Percentiles rank a stretch among this genome's conserved stretches.
Conservation (phyloP, 2,329 filamentous ascomycete genomes). For the Acrodontium crateriforme region DNA sequence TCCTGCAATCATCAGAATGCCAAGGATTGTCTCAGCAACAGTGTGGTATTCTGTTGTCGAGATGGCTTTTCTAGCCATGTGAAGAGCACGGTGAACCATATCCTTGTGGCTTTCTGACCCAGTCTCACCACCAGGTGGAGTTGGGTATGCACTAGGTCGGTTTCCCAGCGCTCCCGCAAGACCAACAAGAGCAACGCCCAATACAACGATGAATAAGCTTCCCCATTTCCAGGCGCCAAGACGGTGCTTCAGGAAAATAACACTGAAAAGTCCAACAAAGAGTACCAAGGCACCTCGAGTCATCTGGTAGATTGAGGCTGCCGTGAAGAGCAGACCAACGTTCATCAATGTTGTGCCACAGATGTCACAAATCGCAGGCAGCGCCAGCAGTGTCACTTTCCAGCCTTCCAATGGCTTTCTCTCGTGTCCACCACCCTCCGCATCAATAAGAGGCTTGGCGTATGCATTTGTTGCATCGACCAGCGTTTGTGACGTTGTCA, state of each 20-base stretch:
- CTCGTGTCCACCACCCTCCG: conserved; percentile 32
- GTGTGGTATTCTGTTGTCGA: conserved; percentile 31
- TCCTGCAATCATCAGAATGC: conserved; percentile 78
- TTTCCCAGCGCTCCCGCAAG: conserved; percentile 75
- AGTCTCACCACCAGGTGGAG: conserved; percentile 15
- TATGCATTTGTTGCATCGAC: conserved; percentile 26
- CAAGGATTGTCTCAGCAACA: conserved; percentile 59
- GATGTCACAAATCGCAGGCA: conserved; percentile 88
- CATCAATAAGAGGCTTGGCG: conserved; percentile 39
- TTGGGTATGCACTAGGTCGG: conserved; percentile 34
- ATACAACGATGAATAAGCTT: conserved; percentile 71
- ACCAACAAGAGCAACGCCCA: conserved; percentile 80
- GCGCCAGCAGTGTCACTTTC: conserved; percentile 59
- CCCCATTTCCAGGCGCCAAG: conserved; percentile 86
- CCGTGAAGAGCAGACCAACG: conserved; percentile 81
- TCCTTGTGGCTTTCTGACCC: conserved; percentile 14
- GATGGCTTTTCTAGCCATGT: conserved; percentile 22
- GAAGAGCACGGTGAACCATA: conserved; percentile 7
- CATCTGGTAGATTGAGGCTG: conserved; percentile 97
- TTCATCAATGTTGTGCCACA: conserved; percentile 96
- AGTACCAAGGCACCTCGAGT: conserved; percentile 86
- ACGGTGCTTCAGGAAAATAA: conserved; percentile 70
- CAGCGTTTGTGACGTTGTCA: conserved; percentile 20
- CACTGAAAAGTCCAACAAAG: conserved; percentile 91
- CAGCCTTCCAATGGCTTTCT: conserved; percentile 49